Evolutionary conservation across 768 basidiomycete genomes (phyloP), one percentile per base, ranked within the genome.

Genomic region (Dendrothele bispora): DNA sequence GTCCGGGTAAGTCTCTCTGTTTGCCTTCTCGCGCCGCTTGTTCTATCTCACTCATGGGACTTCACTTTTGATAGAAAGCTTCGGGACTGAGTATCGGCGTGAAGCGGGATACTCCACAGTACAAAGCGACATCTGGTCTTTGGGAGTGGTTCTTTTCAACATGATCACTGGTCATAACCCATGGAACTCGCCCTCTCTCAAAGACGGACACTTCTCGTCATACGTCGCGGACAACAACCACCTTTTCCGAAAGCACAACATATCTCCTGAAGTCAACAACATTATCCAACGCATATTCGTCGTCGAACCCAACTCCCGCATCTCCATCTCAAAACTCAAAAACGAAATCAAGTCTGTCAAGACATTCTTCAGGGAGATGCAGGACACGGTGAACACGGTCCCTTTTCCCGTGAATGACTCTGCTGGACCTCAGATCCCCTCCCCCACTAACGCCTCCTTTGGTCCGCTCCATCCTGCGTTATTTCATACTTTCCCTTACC

Each of bases 71-170:
- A n/a, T n/a, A n/a, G n/a, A n/a, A n/a, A n/a, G 29, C 14, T n/a
- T 24, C 26, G 11, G n/a, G 38, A 18, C 21, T 43, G 25, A 4
- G 25, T 8, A 10, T 17, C 26, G 39, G 46, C 38, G 25, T 47
- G 46, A 21, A 47, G 38, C 15, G 38, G 46, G 12, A 47, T 47
- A 47, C 28, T 47, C 46, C 21, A 27, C 46, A 2, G 18, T 39
- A 38, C 27, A 37, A 28, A 75, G 67, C 73, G 75, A 77, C 41
- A 63, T 74, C 34, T 76, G 75, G 75, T 61, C 75, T 1, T 51
- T 77, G 20, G 75, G 76, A n/a, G 67, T 86, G 51, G 78, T 86
- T 51, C 71, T 85, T 45, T 61, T 82, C 57, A 83, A 82, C 60
- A 67, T 86, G 46, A 71, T 78, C 27, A 77, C 74, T 40, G 75